phyloP scores from a whole-genome alignment of 306 rosid species.

The Cicer pinnatifidum region DNA sequence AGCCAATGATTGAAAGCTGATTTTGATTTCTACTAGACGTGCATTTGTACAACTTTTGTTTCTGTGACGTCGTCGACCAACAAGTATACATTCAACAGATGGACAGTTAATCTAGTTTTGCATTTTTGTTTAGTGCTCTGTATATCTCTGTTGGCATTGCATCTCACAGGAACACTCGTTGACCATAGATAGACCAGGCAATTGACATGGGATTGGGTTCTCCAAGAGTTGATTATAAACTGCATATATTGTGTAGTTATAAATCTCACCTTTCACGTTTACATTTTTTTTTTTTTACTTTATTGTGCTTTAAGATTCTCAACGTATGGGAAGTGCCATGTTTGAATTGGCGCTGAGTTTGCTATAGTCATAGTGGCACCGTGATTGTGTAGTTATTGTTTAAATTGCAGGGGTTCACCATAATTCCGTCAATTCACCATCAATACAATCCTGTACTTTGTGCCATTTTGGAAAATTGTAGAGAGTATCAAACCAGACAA shows the following conservation, averaged over 20 bases:
- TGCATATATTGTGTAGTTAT: neutral
- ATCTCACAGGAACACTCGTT: constrained; percentile 17
- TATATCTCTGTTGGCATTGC: constrained; percentile 39
- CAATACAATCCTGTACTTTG: neutral
- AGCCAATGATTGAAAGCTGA: constrained; percentile 94
- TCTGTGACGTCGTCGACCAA: neutral
- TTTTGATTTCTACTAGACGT: constrained; percentile 23
- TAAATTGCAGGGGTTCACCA: no score
- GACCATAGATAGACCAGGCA: constrained; percentile 6
- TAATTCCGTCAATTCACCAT: no score
- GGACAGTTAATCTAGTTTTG: constrained; percentile 36
- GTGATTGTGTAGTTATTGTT: no score
- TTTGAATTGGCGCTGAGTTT: no score
- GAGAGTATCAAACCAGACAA: no score
- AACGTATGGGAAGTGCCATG: no score
- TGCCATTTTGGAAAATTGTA: no score
- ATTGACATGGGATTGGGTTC: constrained; percentile 1
- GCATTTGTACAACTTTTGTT: constrained; percentile 35
- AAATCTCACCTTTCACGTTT: neutral
- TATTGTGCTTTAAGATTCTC: neutral
- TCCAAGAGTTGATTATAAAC: neutral
- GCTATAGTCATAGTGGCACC: no score
- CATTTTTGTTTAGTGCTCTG: constrained; percentile 32
- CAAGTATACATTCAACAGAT: constrained; percentile 3
- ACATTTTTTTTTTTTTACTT: neutral